Base-by-base conservation (phyloP, 805 yeast genomes). In the Sungouiozyma ichnusensis region DNA sequence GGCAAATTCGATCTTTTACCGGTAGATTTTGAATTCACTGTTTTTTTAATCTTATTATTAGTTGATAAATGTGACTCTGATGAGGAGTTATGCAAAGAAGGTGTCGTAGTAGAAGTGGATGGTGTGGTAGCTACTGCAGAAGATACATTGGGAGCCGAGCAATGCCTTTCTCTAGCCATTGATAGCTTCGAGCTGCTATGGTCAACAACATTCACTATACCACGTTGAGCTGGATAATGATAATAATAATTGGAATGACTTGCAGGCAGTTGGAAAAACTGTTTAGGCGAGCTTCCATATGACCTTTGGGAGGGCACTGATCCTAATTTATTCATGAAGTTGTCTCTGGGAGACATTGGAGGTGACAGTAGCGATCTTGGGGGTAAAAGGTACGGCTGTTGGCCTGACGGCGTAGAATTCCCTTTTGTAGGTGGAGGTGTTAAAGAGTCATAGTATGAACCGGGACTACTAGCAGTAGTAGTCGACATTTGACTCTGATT, bases 1-100 rank as follows among this genome's bases (percentile, higher is more conserved):
- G 95, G 94, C 47, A 85, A 65, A 59, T 84, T 85, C 36, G 85
- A 80, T 49, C 94, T 71, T 35, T 77, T 71, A 33, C 50, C 51
- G n/a, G 51, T 34, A 16, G 38, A 29, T 37, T 24, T 38, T 24
- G 29, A 14, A 31, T 19, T 8, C 29, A 20, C 15, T 42, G 29
- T 6, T 11, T 38, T 19, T 24, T 33, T 36, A 16, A 17, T 33
- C 24, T 20, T 18, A 11, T 18, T 17, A 34, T 9, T 35, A 13
- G 37, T 4, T 15, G 16, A 19, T 35, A 11, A 6, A 11, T 35
- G 37, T n/a, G 5, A 6, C n/a, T 35, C 16, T 15, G 13, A 14
- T 18, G 37, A 35, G 20, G 17, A 16, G n/a, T 18, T 35, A 20
- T 35, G 37, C n/a, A 35, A 16, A 16, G 20, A 35, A 5, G 37